A percentile compares a stretch with the other conserved stretches of the same genome.
Conservation (phyloP, 331 rosid genomes). For the Phaseolus coccineus region DNA sequence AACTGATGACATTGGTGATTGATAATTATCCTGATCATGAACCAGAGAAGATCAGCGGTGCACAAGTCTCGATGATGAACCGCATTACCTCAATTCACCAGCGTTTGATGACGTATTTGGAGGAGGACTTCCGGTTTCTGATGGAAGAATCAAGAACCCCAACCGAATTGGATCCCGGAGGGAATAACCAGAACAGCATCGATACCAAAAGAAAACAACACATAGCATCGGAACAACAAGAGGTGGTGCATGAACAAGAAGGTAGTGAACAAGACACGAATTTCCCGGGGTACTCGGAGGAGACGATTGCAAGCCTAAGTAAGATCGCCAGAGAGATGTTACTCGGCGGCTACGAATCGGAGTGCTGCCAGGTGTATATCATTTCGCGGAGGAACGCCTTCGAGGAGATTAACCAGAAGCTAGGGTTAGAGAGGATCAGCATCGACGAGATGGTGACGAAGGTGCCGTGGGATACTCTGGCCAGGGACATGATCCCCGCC, state of each 20-base stretch:
- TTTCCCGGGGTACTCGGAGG: conserved; percentile 59
- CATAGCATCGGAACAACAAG: neutral
- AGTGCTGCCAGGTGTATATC: conserved; percentile 66
- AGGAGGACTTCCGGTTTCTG: conserved; percentile 69
- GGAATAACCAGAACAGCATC: neutral
- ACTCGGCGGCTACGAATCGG: conserved; percentile 58
- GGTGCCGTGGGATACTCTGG: conserved; percentile 67
- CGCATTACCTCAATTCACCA: conserved; percentile 60
- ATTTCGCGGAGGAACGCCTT: conserved; percentile 56
- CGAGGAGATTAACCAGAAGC: conserved; percentile 54
- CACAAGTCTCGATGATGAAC: conserved; percentile 50
- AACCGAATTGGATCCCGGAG: conserved; percentile 43
- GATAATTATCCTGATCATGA: neutral
- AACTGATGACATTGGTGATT: conserved; percentile 38
- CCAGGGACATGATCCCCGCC: conserved; percentile 61
- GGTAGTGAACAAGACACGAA: conserved; percentile 5
- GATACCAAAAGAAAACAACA: conserved; percentile 51
- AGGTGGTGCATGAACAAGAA: conserved; percentile 17
- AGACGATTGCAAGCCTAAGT: conserved; percentile 49
- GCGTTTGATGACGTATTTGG: conserved; percentile 64
- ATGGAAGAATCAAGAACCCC: conserved; percentile 58
- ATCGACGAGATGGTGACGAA: conserved; percentile 74
- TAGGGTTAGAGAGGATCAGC: conserved; percentile 69
- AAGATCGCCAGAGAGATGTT: conserved; percentile 64
- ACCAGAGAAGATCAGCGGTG: conserved; percentile 27